Percentiles rank a stretch among this genome's conserved stretches.
Evolutionary conservation across 1,284 basidiomycete species (phyloP).

Genomic region (Fomitopsis betulina): DNA sequence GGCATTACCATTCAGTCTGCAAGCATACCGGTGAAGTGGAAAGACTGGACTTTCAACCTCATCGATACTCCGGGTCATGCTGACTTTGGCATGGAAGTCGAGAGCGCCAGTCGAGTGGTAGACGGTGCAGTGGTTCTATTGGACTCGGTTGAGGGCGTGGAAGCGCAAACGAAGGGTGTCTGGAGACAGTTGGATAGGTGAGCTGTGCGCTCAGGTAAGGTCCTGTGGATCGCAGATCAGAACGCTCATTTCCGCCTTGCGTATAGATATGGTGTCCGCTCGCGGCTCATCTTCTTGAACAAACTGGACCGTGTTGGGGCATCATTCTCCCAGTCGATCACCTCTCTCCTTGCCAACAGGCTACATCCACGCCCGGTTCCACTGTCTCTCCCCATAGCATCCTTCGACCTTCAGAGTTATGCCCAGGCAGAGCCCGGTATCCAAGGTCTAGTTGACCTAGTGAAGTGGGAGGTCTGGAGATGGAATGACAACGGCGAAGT

Average conservation of each 20-base stretch:
- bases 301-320: slow-evolving; percentile 86
- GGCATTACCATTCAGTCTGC: slow-evolving; percentile 92
- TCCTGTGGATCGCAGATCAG: not conserved
- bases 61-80: slow-evolving; percentile 92
- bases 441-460: slow-evolving; percentile 73
- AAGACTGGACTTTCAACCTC: slow-evolving; percentile 78
- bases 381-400: slow-evolving; percentile 76
- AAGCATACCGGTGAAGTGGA: slow-evolving; percentile 89
- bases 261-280: slow-evolving; percentile 69
- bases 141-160: slow-evolving; percentile 89
- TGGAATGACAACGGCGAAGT: slow-evolving; percentile 50
- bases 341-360: slow-evolving; percentile 66
- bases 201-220: slow-evolving; percentile 33
- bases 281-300: slow-evolving; percentile 81
- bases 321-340: slow-evolving; percentile 66
- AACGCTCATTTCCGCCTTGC: not conserved
- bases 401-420: slow-evolving; percentile 64
- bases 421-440: slow-evolving; percentile 68
- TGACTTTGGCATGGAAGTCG: slow-evolving; percentile 94
- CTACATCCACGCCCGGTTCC: slow-evolving; percentile 73
- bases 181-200: slow-evolving; percentile 84
- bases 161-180: slow-evolving; percentile 85
- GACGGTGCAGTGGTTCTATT: slow-evolving; percentile 87
- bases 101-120: slow-evolving; percentile 85
- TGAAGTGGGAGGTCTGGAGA: slow-evolving; percentile 78